A percentile compares a stretch with the other conserved stretches of the same genome.
Conservation (phyloP, 768 basidiomycete genomes). For the Calocera viscosa region DNA sequence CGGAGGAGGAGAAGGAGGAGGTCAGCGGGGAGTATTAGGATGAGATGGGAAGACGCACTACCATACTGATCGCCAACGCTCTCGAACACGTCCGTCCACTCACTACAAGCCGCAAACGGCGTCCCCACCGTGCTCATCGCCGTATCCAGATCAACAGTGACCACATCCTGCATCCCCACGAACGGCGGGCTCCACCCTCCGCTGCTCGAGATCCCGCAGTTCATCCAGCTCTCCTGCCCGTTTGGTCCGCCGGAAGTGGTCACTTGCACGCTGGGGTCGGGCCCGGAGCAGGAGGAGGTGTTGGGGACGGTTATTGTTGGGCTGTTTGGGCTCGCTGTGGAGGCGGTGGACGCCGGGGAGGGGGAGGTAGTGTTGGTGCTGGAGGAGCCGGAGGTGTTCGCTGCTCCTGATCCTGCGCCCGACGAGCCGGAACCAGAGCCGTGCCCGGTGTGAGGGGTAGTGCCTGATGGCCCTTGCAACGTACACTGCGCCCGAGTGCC, state of each 20-base stretch:
- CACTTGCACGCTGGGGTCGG: not conserved
- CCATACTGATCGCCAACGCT: not conserved
- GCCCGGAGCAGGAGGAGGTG: not conserved
- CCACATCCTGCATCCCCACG: conserved; percentile 39
- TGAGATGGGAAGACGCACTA: not conserved
- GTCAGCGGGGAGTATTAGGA: not conserved
- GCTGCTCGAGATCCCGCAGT: conserved; percentile 50
- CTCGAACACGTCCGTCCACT: not conserved
- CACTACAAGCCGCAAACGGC: conserved; percentile 3
- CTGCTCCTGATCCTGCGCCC: not conserved
- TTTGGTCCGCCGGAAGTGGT: conserved; percentile 19
- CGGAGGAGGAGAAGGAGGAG: not conserved
- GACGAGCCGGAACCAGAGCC: not conserved
- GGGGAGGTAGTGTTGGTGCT: not conserved
- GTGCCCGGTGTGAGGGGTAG: too few relatives aligned
- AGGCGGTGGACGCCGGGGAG: not conserved
- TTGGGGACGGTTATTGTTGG: not conserved
- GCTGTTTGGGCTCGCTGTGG: not conserved
- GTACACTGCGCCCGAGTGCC: too few relatives aligned
- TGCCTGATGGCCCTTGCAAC: too few relatives aligned
- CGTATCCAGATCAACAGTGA: conserved; percentile 11
- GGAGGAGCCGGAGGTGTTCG: not conserved
- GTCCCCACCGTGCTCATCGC: conserved; percentile 7
- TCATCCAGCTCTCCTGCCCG: conserved; percentile 50
- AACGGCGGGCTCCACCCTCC: conserved; percentile 62